Evolutionary conservation across 805 yeast species (phyloP).

Genomic region (Myxozyma geophila): DNA sequence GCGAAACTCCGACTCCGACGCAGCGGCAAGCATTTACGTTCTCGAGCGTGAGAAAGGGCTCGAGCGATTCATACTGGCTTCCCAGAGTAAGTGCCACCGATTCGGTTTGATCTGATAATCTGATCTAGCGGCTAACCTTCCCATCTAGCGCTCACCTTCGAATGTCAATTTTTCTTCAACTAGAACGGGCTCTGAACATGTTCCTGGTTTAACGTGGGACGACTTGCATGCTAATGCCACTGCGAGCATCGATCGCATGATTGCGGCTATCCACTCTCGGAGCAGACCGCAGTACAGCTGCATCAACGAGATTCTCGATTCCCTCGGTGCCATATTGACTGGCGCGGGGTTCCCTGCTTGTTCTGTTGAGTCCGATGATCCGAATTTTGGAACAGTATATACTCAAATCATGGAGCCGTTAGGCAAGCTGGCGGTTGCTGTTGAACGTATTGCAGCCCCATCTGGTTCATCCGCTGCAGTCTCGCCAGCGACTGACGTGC

Average conservation of each 20-base stretch:
- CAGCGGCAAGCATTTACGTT: neutral
- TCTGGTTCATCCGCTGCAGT: neutral
- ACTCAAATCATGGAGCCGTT: conserved; percentile 25
- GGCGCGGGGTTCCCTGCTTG: conserved; percentile 32
- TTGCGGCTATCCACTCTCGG: conserved; percentile 1
- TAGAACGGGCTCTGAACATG: neutral
- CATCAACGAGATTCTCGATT: conserved; percentile 17
- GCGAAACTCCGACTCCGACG: conserved; percentile 4
- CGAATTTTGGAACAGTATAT: conserved; percentile 1
- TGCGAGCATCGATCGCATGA: conserved; percentile 7
- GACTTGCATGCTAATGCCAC: conserved; percentile 13
- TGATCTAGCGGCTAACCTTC: neutral
- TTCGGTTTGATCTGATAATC: neutral
- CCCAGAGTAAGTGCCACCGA: neutral
- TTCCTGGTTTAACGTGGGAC: conserved; percentile 9
- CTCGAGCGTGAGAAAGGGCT: neutral
- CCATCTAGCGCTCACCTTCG: conserved; percentile 12
- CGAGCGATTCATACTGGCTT: conserved; percentile 11
- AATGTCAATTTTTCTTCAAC: neutral
- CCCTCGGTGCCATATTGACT: conserved; percentile 18
- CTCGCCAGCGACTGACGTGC: neutral
- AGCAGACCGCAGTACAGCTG: conserved; percentile 5
- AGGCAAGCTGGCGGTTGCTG: conserved; percentile 16
- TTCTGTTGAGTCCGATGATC: conserved; percentile 13
- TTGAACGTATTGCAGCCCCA: conserved; percentile 9